Evolutionary conservation across 495 filamentous ascomycete genomes (phyloP).

Genomic region (Cenococcum geophilum): DNA sequence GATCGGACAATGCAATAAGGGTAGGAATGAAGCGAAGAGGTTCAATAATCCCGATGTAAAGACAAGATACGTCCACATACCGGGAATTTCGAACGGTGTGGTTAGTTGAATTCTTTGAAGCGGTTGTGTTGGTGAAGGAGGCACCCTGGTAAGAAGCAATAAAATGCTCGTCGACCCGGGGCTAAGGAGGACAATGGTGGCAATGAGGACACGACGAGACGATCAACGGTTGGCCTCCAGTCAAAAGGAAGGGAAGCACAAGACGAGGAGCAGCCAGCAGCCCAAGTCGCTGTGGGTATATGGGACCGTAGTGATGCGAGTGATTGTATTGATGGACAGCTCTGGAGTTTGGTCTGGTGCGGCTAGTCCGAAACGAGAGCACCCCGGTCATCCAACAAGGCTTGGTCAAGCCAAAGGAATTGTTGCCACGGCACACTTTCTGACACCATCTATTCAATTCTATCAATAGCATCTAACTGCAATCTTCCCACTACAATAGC

Average conservation of each 20-base stretch:
- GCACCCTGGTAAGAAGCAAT: conserved; percentile 6
- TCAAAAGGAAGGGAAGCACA: background rate
- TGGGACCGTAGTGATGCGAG: background rate
- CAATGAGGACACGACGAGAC: background rate
- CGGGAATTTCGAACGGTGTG: background rate
- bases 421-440: background rate
- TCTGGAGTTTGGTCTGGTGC: background rate
- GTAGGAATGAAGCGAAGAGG: background rate
- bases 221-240: background rate
- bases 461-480: too few species aligned
- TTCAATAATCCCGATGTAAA: background rate
- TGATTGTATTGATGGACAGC: background rate
- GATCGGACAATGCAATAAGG: background rate
- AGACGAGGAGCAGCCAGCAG: background rate
- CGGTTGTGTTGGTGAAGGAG: conserved; percentile 1
- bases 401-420: background rate
- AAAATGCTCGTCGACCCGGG: conserved; percentile 1
- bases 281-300: background rate
- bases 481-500: too few species aligned
- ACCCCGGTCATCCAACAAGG: background rate
- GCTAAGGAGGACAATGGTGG: background rate
- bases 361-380: background rate
- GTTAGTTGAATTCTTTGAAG: background rate
- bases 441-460: background rate
- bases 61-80: background rate